Percentiles rank a stretch among this genome's conserved stretches.
Evolutionary conservation across 768 basidiomycete genomes (phyloP).

Genomic region (Suillus spraguei): DNA sequence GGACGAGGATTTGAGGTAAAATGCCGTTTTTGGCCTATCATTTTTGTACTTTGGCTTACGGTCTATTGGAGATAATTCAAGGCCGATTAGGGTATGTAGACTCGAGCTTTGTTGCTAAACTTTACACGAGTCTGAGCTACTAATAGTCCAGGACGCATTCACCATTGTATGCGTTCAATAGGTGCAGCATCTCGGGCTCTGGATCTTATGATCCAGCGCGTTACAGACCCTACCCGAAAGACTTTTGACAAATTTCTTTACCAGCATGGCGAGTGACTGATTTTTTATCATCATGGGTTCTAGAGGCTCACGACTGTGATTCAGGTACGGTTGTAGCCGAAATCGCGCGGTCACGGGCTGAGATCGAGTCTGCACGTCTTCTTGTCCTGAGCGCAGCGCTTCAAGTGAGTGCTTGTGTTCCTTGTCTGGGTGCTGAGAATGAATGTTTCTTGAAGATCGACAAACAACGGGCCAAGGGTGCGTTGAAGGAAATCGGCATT

Average conservation of each 20-base stretch:
- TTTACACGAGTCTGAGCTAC: conserved; percentile 11
- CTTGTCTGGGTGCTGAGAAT: background rate
- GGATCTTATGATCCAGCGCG: conserved; percentile 86
- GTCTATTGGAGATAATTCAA: conserved; percentile 74
- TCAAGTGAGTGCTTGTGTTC: conserved; percentile 49
- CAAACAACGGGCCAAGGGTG: conserved; percentile 88
- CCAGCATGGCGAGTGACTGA: conserved; percentile 71
- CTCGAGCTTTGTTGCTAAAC: background rate
- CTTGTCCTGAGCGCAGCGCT: conserved; percentile 91
- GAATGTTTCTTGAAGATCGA: conserved; percentile 66
- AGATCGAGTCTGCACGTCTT: conserved; percentile 86
- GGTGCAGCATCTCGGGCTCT: conserved; percentile 85
- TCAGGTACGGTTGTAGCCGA: conserved; percentile 86
- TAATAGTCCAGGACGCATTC: conserved; percentile 87
- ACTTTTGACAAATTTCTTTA: conserved; percentile 93
- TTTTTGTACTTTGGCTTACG: background rate
- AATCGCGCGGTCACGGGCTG: conserved; percentile 90
- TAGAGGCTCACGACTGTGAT: background rate
- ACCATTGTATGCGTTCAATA: conserved; percentile 98
- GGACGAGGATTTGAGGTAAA: conserved; percentile 90
- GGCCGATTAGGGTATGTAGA: conserved; percentile 82
- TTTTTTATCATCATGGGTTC: background rate
- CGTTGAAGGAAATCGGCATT: conserved; percentile 95
- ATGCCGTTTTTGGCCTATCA: conserved; percentile 11
- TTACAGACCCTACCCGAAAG: conserved; percentile 88